Percentiles rank a stretch among this genome's conserved stretches.
Evolutionary conservation across 768 basidiomycete genomes (phyloP).

Genomic region (Mycena venus): DNA sequence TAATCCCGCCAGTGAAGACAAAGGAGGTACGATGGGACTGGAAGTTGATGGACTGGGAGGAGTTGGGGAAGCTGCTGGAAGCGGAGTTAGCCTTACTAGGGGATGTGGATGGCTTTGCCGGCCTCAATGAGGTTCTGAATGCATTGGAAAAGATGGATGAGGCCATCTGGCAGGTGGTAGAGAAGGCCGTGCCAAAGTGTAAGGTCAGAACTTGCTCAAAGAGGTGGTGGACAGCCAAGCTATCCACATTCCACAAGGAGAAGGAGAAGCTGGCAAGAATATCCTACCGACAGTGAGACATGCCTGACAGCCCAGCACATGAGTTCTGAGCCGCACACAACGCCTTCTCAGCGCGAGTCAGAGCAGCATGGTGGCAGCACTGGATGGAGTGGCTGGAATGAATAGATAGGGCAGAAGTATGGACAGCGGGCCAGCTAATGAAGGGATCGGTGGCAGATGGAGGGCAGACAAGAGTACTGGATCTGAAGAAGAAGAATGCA

Average conservation of each 20-base stretch:
- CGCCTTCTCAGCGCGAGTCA: neutral
- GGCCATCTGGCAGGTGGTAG: neutral
- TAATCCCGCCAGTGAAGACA: neutral
- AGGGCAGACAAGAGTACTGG: neutral
- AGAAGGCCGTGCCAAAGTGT: neutral
- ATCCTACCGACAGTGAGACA: neutral
- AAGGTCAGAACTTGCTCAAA: neutral
- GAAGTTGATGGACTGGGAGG: neutral
- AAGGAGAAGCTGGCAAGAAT: neutral
- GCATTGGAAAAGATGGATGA: neutral
- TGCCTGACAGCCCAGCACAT: neutral
- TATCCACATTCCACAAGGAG: neutral
- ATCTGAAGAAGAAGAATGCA: neutral
- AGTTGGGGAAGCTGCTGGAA: neutral
- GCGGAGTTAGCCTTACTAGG: neutral
- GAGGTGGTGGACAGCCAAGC: neutral
- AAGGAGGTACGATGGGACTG: neutral
- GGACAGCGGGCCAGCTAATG: neutral
- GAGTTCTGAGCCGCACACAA: neutral
- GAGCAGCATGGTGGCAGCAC: no score
- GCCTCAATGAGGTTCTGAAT: neutral
- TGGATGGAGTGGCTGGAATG: neutral
- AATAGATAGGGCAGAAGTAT: neutral
- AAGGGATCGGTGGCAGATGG: neutral
- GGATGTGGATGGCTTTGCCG: neutral